Base-by-base conservation (phyloP, 2,329 filamentous ascomycete genomes). In the Claviceps sorghi region DNA sequence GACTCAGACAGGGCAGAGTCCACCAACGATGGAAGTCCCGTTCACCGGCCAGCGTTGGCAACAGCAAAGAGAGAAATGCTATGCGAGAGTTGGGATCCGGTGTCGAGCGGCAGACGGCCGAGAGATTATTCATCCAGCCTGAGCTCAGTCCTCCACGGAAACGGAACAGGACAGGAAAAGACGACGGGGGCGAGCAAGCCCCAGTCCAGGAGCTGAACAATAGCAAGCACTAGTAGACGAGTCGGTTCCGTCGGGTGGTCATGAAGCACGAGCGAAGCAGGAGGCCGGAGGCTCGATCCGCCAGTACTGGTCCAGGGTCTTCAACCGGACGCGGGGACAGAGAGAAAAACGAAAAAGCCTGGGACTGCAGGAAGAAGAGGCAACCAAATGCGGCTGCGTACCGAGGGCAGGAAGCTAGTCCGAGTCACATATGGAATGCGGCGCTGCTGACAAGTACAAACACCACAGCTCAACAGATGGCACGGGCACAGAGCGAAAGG, bases 171-270 rank as follows among this genome's bases (percentile, higher is more conserved):
- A 36, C 21, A 46, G 21, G 13, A 19, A n/a, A 41, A 34, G 17
- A 15, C 26, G 36, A 34, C 26, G n/a, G 11, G 40, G 40, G 22
- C 29, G 41, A 36, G 46, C 10, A 32, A 49, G n/a, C n/a, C n/a
- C n/a, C n/a, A n/a, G 29, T 21, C 36, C 36, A 38, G 26, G 34
- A 45, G 47, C 41, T 49, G 46, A 22, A 49, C 41, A 53, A 53
- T 46, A 41, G 51, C 42, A 46, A 44, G 29, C 21, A 46, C 48
- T 41, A 46, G 51, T 53, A 47, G 51, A 53, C 41, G 41, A 40
- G 47, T 50, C 51, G 51, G 51, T 49, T 50, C 49, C 48, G 51
- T 53, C 51, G 51, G 51, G 50, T 53, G 51, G 41, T 32, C 51
- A 43, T 34, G 51, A 50, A 42, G 48, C 47, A 53, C 32, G 47